phyloP scores from a whole-genome alignment of 352 stramenopile genomes.

The Globisporangium okanoganense region DNA sequence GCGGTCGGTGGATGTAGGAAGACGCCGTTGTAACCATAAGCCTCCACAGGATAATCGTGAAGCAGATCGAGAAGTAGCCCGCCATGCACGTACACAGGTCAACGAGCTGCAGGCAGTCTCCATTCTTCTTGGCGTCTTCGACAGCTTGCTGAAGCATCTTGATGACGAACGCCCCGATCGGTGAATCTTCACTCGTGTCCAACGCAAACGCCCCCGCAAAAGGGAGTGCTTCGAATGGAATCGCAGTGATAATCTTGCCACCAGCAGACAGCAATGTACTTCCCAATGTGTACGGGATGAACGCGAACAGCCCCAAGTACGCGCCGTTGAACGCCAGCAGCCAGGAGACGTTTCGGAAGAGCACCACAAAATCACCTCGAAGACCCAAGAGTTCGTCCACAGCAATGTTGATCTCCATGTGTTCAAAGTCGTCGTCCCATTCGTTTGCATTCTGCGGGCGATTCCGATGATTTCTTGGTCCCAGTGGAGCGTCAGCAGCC shows the following conservation, averaged over 20 bases:
- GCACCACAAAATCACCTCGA: constrained; percentile 89
- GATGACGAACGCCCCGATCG: constrained; percentile 38
- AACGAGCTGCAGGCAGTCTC: constrained; percentile 82
- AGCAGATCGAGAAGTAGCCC: constrained; percentile 81
- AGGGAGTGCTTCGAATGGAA: constrained; percentile 33
- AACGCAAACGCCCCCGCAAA: constrained; percentile 20
- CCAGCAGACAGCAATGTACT: constrained; percentile 82
- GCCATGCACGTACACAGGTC: constrained; percentile 77
- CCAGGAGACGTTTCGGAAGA: constrained; percentile 97
- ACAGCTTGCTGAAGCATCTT: constrained; percentile 54
- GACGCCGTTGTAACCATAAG: constrained; percentile 83
- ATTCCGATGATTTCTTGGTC: constrained; percentile 28
- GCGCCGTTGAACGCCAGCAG: constrained; percentile 96
- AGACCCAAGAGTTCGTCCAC: constrained; percentile 97
- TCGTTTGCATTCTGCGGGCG: constrained; percentile 33
- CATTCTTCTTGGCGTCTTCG: constrained; percentile 50
- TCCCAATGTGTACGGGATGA: constrained; percentile 94
- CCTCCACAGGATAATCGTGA: constrained; percentile 80
- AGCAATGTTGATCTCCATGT: constrained; percentile 94
- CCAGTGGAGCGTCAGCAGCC: constrained; percentile 14
- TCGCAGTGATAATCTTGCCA: constrained; percentile 49
- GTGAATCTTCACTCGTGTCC: constrained; percentile 18
- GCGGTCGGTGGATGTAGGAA: constrained; percentile 75
- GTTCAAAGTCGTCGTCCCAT: constrained; percentile 88
- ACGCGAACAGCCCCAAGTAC: constrained; percentile 96